Evolutionary conservation across 345 rosid species (phyloP), one percentile per base, ranked within the genome.

Genomic region (Iberis pinnata): DNA sequence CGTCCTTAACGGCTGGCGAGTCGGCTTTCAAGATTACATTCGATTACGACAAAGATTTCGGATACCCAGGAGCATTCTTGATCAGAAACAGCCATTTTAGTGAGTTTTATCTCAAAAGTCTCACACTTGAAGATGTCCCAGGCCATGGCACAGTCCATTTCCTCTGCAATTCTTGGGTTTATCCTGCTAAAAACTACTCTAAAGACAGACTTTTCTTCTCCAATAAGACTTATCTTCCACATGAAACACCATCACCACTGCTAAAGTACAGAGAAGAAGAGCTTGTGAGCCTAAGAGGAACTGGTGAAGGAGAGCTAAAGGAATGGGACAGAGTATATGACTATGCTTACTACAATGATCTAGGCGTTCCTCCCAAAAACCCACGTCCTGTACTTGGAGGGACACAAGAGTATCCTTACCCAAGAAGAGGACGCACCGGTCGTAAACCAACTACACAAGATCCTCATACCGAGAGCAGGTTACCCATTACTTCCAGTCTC

Each of bases 101-200:
- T 39, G 84, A 85, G 70, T 85, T 89, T 53, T 77, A 67, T 53
- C 92, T 89, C 69, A 78, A 70, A 69, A 75, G 82, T 12, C 58
- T 83, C 55, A 86, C 86, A 0, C 80, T 89, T 18, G 95, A 85
- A 60, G 73, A 79, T 18, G 79, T 78, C 39, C 95, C 92, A 2
- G 88, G 79, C 36, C 75, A 79, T 32, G 92, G 83, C 8, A 64
- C 54, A 42, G 45, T 89, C 53, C 92, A 81, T 53, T 89, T 83
- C 64, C 56, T 79, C 19, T 89, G 97, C 64, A 81, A 86, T 57
- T 89, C 97, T 4, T 89, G 95, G 97, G 77, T 89, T 61, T 89
- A 81, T 46, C 97, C 97, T 32, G 65, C 76, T 8, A 60, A 82
- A 4, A 18, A 22, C 15, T 73, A 84, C 50, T 26, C 70, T 1